Conservation (phyloP, 2,329 filamentous ascomycete species). For the Stagonosporopsis chrysanthemi region DNA sequence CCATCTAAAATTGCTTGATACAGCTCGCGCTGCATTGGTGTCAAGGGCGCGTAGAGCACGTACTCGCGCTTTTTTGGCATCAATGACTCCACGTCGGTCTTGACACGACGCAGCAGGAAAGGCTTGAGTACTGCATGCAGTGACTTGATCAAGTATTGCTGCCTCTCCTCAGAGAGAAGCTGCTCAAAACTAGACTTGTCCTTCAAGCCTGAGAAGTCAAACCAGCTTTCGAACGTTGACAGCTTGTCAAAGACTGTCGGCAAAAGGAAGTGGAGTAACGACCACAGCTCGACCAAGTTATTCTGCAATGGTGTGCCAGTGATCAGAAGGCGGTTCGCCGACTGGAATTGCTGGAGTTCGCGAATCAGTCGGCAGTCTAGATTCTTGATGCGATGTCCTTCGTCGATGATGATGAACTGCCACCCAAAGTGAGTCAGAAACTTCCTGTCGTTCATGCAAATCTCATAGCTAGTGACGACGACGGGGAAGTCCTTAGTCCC, state of each 20-base stretch:
- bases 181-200: constrained; percentile 81
- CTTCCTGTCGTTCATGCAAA: constrained; percentile 88
- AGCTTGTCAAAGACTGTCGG: constrained; percentile 93
- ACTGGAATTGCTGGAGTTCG: constrained; percentile 86
- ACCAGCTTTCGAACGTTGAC: constrained; percentile 94
- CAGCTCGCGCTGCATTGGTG: constrained; percentile 86
- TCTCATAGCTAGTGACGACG: constrained; percentile 94
- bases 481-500: constrained; percentile 80
- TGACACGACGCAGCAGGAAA: constrained; percentile 84
- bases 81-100: constrained; percentile 88
- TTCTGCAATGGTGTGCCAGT: constrained; percentile 96
- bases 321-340: constrained; percentile 88
- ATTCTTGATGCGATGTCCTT: constrained; percentile 97
- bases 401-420: constrained; percentile 98
- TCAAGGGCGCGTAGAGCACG: constrained; percentile 91
- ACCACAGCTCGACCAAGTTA: constrained; percentile 94
- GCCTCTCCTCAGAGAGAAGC: constrained; percentile 79
- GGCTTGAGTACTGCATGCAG: constrained; percentile 94
- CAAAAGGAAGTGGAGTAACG: constrained; percentile 88
- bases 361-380: constrained; percentile 91
- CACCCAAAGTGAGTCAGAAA: constrained; percentile 84
- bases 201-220: constrained; percentile 91
- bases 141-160: constrained; percentile 80
- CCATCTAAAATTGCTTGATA: constrained; percentile 77
- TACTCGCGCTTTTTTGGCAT: constrained; percentile 98